Evolutionary conservation across 768 basidiomycete species (phyloP).

Genomic region (Termitomyces sp.): DNA sequence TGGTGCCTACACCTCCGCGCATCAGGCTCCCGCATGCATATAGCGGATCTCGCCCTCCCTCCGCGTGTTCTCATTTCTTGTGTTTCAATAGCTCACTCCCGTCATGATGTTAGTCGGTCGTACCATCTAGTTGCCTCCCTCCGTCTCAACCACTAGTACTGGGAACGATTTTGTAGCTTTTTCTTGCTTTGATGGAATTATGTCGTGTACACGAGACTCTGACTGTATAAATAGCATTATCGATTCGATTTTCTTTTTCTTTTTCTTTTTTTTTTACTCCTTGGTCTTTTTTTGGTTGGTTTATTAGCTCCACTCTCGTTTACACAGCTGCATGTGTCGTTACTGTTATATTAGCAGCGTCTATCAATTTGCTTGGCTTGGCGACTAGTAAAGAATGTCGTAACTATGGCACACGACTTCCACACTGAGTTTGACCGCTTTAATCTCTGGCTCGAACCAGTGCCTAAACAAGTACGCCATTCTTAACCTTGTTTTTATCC

Average conservation of each 20-base stretch:
- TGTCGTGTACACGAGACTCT: conserved; percentile 14
- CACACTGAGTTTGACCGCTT: conserved; percentile 28
- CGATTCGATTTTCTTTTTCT: not conserved
- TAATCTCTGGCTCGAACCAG: conserved; percentile 24
- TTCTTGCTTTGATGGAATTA: conserved; percentile 18
- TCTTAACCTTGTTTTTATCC: too few relatives aligned
- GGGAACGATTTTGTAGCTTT: conserved; percentile 14
- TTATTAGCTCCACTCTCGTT: not conserved
- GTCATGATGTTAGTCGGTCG: not conserved
- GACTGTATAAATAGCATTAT: conserved; percentile 22
- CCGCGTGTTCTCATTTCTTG: conserved; percentile 1
- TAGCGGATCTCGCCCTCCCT: not conserved
- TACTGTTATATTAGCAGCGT: not conserved
- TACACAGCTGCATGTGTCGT: not conserved
- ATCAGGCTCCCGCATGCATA: not conserved
- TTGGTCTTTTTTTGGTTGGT: not conserved
- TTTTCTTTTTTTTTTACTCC: not conserved
- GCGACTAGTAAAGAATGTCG: conserved; percentile 21
- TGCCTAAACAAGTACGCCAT: not conserved
- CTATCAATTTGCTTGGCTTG: not conserved
- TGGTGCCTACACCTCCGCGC: not conserved
- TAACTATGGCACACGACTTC: conserved; percentile 25
- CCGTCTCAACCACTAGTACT: not conserved
- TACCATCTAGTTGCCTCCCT: conserved; percentile 2
- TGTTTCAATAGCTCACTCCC: conserved; percentile 10